Base-by-base conservation (phyloP, 2,329 filamentous ascomycete species). In the Aspergillus jensenii region DNA sequence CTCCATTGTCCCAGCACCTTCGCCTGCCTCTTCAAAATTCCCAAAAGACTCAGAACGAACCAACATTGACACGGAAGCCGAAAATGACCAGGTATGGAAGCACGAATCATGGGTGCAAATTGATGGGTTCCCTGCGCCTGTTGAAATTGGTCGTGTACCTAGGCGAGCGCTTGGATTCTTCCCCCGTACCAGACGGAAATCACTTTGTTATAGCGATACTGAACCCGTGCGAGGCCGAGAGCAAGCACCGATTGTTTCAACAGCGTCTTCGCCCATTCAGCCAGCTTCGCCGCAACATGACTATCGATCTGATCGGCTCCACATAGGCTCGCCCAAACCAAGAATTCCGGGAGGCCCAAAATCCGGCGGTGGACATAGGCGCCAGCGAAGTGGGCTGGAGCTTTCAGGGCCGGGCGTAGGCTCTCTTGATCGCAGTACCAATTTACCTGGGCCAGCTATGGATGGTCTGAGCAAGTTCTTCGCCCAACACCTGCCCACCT, bases 71-170 rank as follows among this genome's bases (percentile, higher is more conserved):
- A 71, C 72, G 15, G 74, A 74, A 50, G 74, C 78, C 35, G 84
- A 87, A n/a, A 77, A 82, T 31, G 88, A 90, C 50, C 82, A 78
- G 47, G 85, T 86, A 4, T 96, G 91, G 90, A 88, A 85, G 59
- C 92, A 97, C 74, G 91, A 96, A 58, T 88, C 90, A 46, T 97
- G 92, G 91, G 90, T 96, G 1, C 80, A 89, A 31, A 82, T 97
- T 25, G 90, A 93, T 61, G 88, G 87, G 21, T 83, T 84, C 62
- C 78, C 80, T 15, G 82, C 87, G 23, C 88, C 91, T 1, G 87
- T 95, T 23, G 90, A 97, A 72, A 95, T 99, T 63, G 91, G 87
- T 15, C 87, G 95, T 31, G 86, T 98, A 58, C 87, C 91, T 21
- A 87, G 90, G 57, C 87, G 88, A 74, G 84, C 89, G 2, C 82